A percentile compares a stretch with the other conserved stretches of the same genome.
phyloP scores from a whole-genome alignment of 345 rosid species.

The Physaria fendleri region DNA sequence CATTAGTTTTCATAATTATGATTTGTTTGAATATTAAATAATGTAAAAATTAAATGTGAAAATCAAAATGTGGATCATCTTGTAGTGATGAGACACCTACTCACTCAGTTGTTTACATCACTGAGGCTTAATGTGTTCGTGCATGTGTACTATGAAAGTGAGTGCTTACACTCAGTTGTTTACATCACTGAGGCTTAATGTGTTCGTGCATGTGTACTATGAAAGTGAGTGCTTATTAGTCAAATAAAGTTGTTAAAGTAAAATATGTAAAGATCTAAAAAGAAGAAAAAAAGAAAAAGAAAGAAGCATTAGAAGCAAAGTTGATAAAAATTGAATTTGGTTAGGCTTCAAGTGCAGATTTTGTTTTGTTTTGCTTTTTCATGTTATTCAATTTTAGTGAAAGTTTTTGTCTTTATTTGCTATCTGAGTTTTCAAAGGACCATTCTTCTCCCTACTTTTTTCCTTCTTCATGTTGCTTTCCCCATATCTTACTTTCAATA shows the following conservation, averaged over 20 bases:
- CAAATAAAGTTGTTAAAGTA: slow-evolving; percentile 21
- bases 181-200: slow-evolving; percentile 22
- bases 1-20: neutral
- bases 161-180: slow-evolving; percentile 13
- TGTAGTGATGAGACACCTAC: slow-evolving; percentile 21
- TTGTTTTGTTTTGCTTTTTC: slow-evolving; percentile 1
- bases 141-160: slow-evolving; percentile 30
- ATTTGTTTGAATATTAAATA: neutral
- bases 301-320: slow-evolving; percentile 19
- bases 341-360: slow-evolving; percentile 12
- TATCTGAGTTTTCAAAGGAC: slow-evolving; percentile 21
- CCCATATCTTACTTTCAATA: neutral
- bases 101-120: slow-evolving; percentile 16
- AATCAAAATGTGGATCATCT: slow-evolving; percentile 14
- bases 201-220: slow-evolving; percentile 31
- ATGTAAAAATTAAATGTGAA: neutral
- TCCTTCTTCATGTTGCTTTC: slow-evolving; percentile 19
- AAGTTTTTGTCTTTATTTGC: slow-evolving; percentile 27
- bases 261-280: neutral
- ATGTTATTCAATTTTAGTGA: slow-evolving; percentile 15
- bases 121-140: slow-evolving; percentile 25
- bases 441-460: slow-evolving; percentile 10
- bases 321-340: slow-evolving; percentile 3
- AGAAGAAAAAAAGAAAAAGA: neutral
- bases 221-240: slow-evolving; percentile 32